Evolutionary conservation across 2,329 filamentous ascomycete genomes (phyloP).

Genomic region (Epichloe sylvatica): DNA sequence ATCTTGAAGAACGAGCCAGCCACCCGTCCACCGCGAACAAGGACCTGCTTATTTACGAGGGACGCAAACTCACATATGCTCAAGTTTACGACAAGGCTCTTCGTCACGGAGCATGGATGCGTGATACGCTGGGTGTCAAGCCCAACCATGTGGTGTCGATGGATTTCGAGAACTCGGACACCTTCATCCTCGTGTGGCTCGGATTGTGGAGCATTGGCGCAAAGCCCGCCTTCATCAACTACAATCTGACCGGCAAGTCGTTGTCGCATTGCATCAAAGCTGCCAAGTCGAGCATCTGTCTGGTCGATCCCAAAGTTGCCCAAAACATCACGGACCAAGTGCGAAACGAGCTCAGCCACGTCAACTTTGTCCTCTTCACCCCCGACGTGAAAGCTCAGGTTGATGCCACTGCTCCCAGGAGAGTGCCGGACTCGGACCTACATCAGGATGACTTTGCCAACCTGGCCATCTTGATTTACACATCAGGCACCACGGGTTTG

Average conservation of each 20-base stretch:
- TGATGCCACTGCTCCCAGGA: conserved; percentile 33
- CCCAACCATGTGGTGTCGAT: conserved; percentile 66
- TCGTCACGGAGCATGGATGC: conserved; percentile 64
- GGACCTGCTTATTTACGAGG: conserved; percentile 54
- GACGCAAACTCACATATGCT: conserved; percentile 57
- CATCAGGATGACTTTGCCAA: conserved; percentile 35
- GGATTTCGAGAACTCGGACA: conserved; percentile 68
- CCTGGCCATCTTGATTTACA: conserved; percentile 67
- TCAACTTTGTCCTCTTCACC: conserved; percentile 50
- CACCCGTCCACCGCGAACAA: conserved; percentile 35
- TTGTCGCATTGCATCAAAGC: conserved; percentile 61
- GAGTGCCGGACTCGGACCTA: conserved; percentile 45
- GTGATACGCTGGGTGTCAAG: conserved; percentile 46
- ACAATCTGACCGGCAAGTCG: conserved; percentile 59
- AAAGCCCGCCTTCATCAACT: conserved; percentile 76
- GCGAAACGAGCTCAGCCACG: conserved; percentile 29
- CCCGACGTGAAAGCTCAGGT: conserved; percentile 42
- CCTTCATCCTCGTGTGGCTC: conserved; percentile 60
- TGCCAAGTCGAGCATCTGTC: conserved; percentile 50
- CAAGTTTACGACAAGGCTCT: conserved; percentile 57
- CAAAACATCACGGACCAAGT: conserved; percentile 44
- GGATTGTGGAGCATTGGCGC: conserved; percentile 75
- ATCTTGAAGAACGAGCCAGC: conserved; percentile 52
- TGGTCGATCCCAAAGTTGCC: conserved; percentile 53
- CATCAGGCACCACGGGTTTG: conserved; percentile 71